phyloP scores from a whole-genome alignment of 2,329 filamentous ascomycete species.

The Penicillium occitanis region DNA sequence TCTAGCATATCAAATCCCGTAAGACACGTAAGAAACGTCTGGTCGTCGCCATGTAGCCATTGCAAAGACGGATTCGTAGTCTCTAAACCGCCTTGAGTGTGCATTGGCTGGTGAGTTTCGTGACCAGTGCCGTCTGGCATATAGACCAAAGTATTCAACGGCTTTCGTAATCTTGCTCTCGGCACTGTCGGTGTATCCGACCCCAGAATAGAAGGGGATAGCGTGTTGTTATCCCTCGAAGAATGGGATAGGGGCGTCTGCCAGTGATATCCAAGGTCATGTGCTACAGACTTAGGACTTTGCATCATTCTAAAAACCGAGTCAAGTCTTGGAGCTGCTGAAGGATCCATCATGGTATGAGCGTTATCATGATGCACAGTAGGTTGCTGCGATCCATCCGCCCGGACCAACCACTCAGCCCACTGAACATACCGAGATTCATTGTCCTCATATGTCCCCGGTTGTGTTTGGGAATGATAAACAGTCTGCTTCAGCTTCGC shows the following conservation, averaged over 20 bases:
- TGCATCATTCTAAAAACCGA: background rate
- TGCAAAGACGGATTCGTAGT: slow-evolving; percentile 17
- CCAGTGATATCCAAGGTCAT: slow-evolving; percentile 2
- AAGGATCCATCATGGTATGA: background rate
- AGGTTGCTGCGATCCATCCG: background rate
- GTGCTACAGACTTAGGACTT: background rate
- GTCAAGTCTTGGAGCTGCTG: background rate
- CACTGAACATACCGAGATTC: slow-evolving; percentile 1
- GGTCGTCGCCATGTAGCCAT: slow-evolving; percentile 27
- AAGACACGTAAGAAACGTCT: slow-evolving; percentile 31
- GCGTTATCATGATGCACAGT: background rate
- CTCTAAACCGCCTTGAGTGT: background rate
- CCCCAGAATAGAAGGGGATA: background rate
- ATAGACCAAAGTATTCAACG: background rate
- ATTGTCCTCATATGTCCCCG: slow-evolving; percentile 21
- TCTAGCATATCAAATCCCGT: slow-evolving; percentile 31
- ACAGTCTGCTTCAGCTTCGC: background rate
- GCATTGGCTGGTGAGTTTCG: background rate
- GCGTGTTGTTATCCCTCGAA: background rate
- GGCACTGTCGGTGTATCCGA: background rate
- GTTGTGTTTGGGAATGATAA: background rate
- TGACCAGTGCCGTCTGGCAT: background rate
- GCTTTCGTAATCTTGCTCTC: slow-evolving; percentile 7
- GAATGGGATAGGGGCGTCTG: background rate
- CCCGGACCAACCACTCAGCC: slow-evolving; percentile 16